Evolutionary conservation across 495 filamentous ascomycete genomes (phyloP), one percentile per base, ranked within the genome.

Genomic region (Penicillium coffeae): DNA sequence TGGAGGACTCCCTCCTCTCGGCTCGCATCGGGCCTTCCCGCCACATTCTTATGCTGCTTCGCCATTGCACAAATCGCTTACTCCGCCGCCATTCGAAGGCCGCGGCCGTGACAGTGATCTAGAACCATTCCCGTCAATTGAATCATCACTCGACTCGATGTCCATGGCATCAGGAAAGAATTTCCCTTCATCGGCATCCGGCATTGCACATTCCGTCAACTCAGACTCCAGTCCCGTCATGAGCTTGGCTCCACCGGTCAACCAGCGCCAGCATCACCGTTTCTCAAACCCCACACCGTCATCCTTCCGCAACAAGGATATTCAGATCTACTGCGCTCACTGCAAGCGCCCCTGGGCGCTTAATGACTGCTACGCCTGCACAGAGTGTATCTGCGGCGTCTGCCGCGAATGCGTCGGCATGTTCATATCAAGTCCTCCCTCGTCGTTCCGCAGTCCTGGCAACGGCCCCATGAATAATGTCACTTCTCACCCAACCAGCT

Each of bases 301-400:
- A 3, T 71, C 67, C 21, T 71, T 64, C 56, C 64, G 67, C 42
- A 65, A 58, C 34, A 65, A 61, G 76, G 63, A 83, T 68, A 84
- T 92, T 13, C 86, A 93, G 54, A 92, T 95, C 14, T 95, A 90
- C 57, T 96, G 90, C 63, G 87, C 90, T 0, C 81, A 82, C 14
- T 96, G 90, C 62, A 84, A 85, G 51, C 79, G 83, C 15, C 65
- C 86, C 3, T 89, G 84, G 50, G 65, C 85, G 2, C 66, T 96
- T 37, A 83, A 82, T 48, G 85, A 91, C 48, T 89, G 86, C 22
- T 96, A 87, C 60, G 90, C 90, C 10, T 96, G 90, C 66, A 95
- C 90, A 0, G 90, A 95, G 61, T 96, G 90, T 63, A 95, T 96
- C 42, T 93, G 88, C 60, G 90, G 90, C 2, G 77, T 95, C 39